Evolutionary conservation across 2,329 filamentous ascomycete species (phyloP), one percentile per base, ranked within the genome.

Genomic region (Epichloe typhina): DNA sequence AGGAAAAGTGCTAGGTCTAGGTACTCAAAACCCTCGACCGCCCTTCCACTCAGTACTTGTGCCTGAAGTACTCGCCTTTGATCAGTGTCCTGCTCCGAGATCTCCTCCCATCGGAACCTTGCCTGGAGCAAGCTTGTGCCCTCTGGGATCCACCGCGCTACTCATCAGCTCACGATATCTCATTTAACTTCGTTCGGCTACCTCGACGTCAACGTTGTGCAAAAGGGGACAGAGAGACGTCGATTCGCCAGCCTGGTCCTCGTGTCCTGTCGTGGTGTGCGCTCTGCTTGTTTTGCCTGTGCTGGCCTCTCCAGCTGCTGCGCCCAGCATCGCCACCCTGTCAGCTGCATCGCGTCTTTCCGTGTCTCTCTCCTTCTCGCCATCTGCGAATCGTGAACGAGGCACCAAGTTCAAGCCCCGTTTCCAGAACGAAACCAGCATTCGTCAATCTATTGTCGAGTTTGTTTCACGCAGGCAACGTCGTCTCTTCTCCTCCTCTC

Each of bases 61-160:
- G 23, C 23, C 23, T 23, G 23, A 23, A 23, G 23, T 23, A 23
- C 23, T 23, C 6, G 23, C 6, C 23, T 23, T 23, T 23, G 6
- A 23, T 23, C 23, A 17, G 21, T 26, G 13, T 50, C 56, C 57
- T 59, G 56, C 56, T 55, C 53, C 54, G 56, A 53, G 59, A 60
- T 44, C 55, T 57, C 55, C 50, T 56, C 52, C 43, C 49, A 40
- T 50, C 47, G 38, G 47, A 38, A 50, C 44, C 47, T 49, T 41
- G 50, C 41, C 52, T 54, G 48, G 53, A 46, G 47, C 54, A 43
- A 51, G 53, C 50, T 53, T 50, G 47, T 42, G 31, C 48, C 49
- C 43, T 45, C 55, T 48, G 35, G 51, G 53, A 47, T 52, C 46
- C 47, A 52, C 47, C 36, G 15, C 26, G 40, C 47, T 31, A 8